Percentiles rank a stretch among this genome's conserved stretches.
Evolutionary conservation across 371 early-diverging fungal species (phyloP).

Genomic region (Chytridium lagenaria): DNA sequence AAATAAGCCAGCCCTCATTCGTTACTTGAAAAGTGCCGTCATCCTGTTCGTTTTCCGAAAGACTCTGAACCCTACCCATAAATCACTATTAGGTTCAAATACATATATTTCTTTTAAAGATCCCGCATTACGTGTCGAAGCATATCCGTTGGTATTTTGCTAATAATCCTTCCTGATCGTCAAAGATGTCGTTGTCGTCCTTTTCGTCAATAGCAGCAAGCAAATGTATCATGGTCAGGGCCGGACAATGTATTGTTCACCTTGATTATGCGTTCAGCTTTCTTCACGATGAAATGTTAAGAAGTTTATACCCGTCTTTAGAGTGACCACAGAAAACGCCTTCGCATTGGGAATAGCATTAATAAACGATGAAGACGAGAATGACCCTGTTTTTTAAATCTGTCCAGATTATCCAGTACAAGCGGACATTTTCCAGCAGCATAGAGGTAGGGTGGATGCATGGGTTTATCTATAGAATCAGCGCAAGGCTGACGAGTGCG

Average conservation of each 20-base stretch:
- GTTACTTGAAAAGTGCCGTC: conserved; percentile 16
- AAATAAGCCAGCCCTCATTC: conserved; percentile 14
- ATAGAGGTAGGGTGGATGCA: too few species aligned
- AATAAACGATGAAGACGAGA: too few species aligned
- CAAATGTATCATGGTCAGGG: conserved; percentile 36
- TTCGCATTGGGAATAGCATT: too few species aligned
- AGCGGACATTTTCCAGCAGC: too few species aligned
- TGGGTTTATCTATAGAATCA: too few species aligned
- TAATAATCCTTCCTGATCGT: conserved; percentile 18
- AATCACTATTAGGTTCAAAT: not conserved
- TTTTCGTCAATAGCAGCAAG: conserved; percentile 20
- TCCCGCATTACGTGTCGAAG: conserved; percentile 8
- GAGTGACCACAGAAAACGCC: too few species aligned
- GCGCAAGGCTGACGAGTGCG: too few species aligned
- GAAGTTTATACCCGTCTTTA: too few species aligned
- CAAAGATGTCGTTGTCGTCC: conserved; percentile 16
- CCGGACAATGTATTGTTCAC: conserved; percentile 33
- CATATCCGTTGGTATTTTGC: conserved; percentile 11
- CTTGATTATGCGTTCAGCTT: too few species aligned
- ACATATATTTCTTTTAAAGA: not conserved
- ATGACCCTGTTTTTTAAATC: too few species aligned
- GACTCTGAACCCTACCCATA: not conserved
- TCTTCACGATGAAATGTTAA: too few species aligned
- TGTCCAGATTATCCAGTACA: too few species aligned
- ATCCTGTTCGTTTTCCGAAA: conserved; percentile 18